Conservation (phyloP, 352 stramenopile species). For the Phytophthora idaei region DNA sequence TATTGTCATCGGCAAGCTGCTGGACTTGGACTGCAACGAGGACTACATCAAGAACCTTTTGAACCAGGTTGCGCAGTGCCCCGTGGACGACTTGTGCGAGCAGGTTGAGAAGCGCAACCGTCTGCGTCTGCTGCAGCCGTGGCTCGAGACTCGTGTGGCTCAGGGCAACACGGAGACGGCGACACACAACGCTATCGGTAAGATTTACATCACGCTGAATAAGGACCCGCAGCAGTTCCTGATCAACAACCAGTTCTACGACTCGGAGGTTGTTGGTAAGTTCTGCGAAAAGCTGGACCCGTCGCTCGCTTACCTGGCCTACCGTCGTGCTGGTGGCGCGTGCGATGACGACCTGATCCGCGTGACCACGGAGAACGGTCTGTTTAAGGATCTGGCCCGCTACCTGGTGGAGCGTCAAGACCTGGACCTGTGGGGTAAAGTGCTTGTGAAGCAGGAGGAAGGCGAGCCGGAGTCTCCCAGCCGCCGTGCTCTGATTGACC, state of each 20-base stretch:
- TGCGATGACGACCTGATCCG: conserved; percentile 99
- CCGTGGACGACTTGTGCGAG: conserved; percentile 98
- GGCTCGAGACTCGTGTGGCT: conserved; percentile 98
- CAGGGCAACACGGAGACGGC: conserved; percentile 99
- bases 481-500: conserved; percentile 97
- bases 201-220: conserved; percentile 99
- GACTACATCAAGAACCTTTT: conserved; percentile 99
- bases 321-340: conserved; percentile 97
- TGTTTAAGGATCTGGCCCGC: conserved; percentile 99
- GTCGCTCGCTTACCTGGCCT: conserved; percentile 98
- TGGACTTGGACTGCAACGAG: conserved; percentile 98
- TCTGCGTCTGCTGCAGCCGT: conserved; percentile 98
- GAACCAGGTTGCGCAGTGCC: conserved; percentile 95
- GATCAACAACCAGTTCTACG: conserved; percentile 99
- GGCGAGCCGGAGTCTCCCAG: conserved; percentile 91
- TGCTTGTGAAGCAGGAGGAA: conserved; percentile 93
- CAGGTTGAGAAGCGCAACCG: conserved; percentile 99
- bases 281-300: conserved; percentile 99
- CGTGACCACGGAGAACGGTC: conserved; percentile 98
- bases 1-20: conserved; percentile 98
- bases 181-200: conserved; percentile 99
- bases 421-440: conserved; percentile 98
- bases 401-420: conserved; percentile 99
- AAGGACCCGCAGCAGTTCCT: conserved; percentile 99
- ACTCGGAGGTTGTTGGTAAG: conserved; percentile 98